These are phyloP conservation scores for Aspergillus carbonarius DNA, from an alignment of 2,329 filamentous ascomycete genomes.

Conservation along the genomic window DNA sequence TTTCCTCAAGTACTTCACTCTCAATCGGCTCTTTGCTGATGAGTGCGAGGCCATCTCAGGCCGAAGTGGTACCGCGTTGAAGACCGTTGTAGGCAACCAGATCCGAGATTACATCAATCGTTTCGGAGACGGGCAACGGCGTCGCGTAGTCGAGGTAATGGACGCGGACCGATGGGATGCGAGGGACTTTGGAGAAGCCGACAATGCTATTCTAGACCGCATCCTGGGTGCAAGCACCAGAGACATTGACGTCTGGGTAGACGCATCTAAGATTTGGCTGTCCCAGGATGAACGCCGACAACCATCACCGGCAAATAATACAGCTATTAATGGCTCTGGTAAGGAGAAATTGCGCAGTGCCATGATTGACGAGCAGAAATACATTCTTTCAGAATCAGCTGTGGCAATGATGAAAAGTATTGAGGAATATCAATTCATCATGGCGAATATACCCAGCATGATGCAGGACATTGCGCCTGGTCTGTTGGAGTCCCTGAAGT, in stretches of 20 bases:
- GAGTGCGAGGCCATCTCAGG: conserved; percentile 67
- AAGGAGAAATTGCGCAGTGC: conserved; percentile 71
- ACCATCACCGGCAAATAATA: conserved; percentile 39
- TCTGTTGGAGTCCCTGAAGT: conserved; percentile 80
- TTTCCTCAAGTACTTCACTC: conserved; percentile 62
- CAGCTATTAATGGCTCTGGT: conserved; percentile 34
- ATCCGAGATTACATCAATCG: conserved; percentile 62
- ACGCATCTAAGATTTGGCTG: conserved; percentile 53
- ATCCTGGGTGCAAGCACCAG: conserved; percentile 60
- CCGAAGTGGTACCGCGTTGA: conserved; percentile 58
- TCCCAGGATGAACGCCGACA: conserved; percentile 27
- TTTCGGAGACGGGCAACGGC: conserved; percentile 57
- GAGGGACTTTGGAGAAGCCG: conserved; percentile 58
- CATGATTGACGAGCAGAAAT: conserved; percentile 78
- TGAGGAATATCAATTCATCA: conserved; percentile 77
- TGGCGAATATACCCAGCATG: conserved; percentile 84
- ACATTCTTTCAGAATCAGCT: conserved; percentile 81
- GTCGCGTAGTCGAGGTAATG: conserved; percentile 57
- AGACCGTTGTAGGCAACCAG: conserved; percentile 61
- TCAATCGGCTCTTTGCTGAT: conserved; percentile 64
- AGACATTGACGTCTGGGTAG: conserved; percentile 57
- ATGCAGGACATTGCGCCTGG: conserved; percentile 76
- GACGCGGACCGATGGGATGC: conserved; percentile 65
- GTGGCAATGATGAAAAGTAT: conserved; percentile 78
- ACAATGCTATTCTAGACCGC: conserved; percentile 52